Base-by-base conservation (phyloP, 2,329 filamentous ascomycete species). In the Tolypocladium cylindrosporum region DNA sequence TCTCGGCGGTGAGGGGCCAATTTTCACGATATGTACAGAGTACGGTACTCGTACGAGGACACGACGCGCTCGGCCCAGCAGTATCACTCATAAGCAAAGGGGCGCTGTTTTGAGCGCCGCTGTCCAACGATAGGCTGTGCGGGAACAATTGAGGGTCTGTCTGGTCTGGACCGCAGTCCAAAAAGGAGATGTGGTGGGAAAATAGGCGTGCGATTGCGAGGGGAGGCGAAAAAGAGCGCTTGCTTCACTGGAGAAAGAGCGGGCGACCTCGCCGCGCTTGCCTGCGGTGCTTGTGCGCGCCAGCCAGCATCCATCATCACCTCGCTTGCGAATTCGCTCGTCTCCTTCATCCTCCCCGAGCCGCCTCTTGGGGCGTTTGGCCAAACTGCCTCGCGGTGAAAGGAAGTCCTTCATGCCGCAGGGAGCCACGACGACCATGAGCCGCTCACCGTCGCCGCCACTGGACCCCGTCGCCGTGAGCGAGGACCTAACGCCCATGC, bases 401-500 rank as follows among this genome's bases (percentile, higher is more conserved):
- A 21, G 31, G 19, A 19, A 52, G 48, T 19, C 31, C 48, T 51
- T 36, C 9, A 52, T 37, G 48, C 31, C 5, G 19, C 48, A 4
- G 19, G 36, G 48, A 52, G 21, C 2, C 48, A 43, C 39, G n/a
- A 37, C 55, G 10, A 19, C 48, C 39, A 66, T 66, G 66, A 66
- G 60, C 50, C 70, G 63, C 42, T 71, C 76, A 41, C 68, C 77
- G 27, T 80, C 80, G 37, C 79, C 79, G 5, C 75, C 77, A 60
- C 74, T 81, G 67, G 77, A 77, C 54, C 77, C 79, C 19, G 69
- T 83, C 57, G 71, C 70, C 19, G 73, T 86, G 61, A 79, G 78
- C 61, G 77, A 79, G 61, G 80, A 82, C 61, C 66, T 86, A 31
- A 73, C 81, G n/a, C 82, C 84, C n/a, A 73, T 86, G 14, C 84